These are phyloP conservation scores for Beauveria australis DNA, from an alignment of 2,329 filamentous ascomycete genomes.

Conservation along the genomic window DNA sequence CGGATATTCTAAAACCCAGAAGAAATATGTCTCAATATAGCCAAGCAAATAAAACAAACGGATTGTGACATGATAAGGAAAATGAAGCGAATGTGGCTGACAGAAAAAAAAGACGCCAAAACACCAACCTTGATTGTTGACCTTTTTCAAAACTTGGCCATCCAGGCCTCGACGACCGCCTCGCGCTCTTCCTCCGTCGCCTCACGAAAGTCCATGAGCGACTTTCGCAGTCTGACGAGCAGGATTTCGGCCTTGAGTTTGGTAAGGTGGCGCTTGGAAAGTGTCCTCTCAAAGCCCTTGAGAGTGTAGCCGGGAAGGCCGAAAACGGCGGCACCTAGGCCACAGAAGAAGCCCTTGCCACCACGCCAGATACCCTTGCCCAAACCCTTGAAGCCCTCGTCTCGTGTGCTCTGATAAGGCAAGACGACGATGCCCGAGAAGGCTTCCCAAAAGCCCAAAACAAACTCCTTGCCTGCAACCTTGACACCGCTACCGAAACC, in stretches of 20 bases:
- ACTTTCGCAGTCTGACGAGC: conserved; percentile 24
- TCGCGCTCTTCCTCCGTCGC: conserved; percentile 17
- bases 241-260: conserved; percentile 25
- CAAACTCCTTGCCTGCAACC: conserved; percentile 57
- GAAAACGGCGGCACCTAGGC: conserved; percentile 26
- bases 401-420: conserved; percentile 54
- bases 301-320: conserved; percentile 34
- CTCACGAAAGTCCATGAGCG: conserved; percentile 21
- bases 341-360: conserved; percentile 36
- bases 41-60: not conserved
- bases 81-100: not conserved
- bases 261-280: conserved; percentile 26
- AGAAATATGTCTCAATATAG: not conserved
- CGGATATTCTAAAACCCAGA: not conserved
- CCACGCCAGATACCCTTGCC: conserved; percentile 47
- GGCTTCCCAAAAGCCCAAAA: conserved; percentile 58
- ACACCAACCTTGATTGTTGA: no score
- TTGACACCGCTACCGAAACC: conserved; percentile 51
- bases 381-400: conserved; percentile 53
- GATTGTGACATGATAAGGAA: not conserved
- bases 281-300: conserved; percentile 45
- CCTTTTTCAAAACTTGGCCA: not conserved
- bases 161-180: conserved; percentile 21
- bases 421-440: conserved; percentile 58
- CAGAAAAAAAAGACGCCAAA: not conserved